Percentiles rank a stretch among this genome's conserved stretches.
Evolutionary conservation across 352 stramenopile genomes (phyloP).

Genomic region (Pythium guiyangense): DNA sequence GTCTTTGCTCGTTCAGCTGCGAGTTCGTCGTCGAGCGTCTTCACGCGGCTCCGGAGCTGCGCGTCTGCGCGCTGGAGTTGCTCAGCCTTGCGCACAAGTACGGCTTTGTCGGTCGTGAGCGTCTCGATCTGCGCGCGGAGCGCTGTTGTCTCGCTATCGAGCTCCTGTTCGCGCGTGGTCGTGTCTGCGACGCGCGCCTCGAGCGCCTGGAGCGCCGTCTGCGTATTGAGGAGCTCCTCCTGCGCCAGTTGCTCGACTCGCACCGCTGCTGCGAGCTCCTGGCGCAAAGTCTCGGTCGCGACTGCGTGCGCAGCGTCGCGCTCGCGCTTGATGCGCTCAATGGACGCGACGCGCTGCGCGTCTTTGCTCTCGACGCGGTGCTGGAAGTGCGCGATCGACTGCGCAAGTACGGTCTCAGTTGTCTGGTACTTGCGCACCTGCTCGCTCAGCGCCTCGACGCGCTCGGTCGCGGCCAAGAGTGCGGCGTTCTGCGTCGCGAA

Average conservation of each 20-base stretch:
- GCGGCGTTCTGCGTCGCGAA: constrained; percentile 42
- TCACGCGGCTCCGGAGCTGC: constrained; percentile 44
- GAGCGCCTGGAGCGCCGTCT: constrained; percentile 25
- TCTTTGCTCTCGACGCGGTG: constrained; percentile 54
- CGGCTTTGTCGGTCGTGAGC: constrained; percentile 66
- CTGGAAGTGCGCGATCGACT: constrained; percentile 68
- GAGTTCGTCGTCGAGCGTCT: constrained; percentile 40
- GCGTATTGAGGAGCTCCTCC: constrained; percentile 24
- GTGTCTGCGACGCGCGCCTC: constrained; percentile 22
- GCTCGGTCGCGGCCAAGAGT: constrained; percentile 34
- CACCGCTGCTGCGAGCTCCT: constrained; percentile 23
- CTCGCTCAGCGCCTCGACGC: constrained; percentile 31
- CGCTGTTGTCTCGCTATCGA: constrained; percentile 19
- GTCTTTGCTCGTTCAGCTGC: constrained; percentile 28
- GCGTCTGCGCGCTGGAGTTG: constrained; percentile 59
- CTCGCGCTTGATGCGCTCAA: constrained; percentile 38
- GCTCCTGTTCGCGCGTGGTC: constrained; percentile 18
- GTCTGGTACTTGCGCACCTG: constrained; percentile 69
- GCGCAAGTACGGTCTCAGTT: constrained; percentile 67
- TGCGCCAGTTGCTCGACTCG: constrained; percentile 27
- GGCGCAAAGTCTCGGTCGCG: constrained; percentile 21
- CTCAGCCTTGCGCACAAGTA: constrained; percentile 51
- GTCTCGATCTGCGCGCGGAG: constrained; percentile 28
- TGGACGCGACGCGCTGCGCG: constrained; percentile 37
- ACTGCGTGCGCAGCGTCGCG: constrained; percentile 31